Percentiles rank a stretch among this genome's conserved stretches.
Evolutionary conservation across 345 rosid species (phyloP).

Genomic region (thale cress (Arabidopsis thaliana)): TAIR10.1 NC_003074.8:6384501-6385000

Average conservation of each 20-base stretch:
- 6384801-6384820: conserved; percentile 36
- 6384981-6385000: conserved; percentile 30
- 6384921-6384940: conserved; percentile 24
- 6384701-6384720: no score
- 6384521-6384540: conserved; percentile 5
- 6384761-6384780: conserved; percentile 44
- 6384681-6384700: neutral
- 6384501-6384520: conserved; percentile 1
- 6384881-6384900: conserved; percentile 27
- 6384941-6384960: conserved; percentile 13
- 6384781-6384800: conserved; percentile 35
- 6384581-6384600: conserved; percentile 42
- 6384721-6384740: conserved; percentile 22
- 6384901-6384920: conserved; percentile 29
- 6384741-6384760: conserved; percentile 30
- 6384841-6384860: conserved; percentile 79
- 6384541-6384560: conserved; percentile 37
- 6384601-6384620: conserved; percentile 38
- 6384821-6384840: conserved; percentile 59
- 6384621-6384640: conserved; percentile 28
- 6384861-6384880: conserved; percentile 64
- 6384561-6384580: conserved; percentile 34
- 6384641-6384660: conserved; percentile 32
- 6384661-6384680: neutral
- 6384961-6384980: neutral